These are phyloP conservation scores for Talaromyces adpressus DNA, from an alignment of 495 filamentous ascomycete genomes.

Conservation along the genomic window DNA sequence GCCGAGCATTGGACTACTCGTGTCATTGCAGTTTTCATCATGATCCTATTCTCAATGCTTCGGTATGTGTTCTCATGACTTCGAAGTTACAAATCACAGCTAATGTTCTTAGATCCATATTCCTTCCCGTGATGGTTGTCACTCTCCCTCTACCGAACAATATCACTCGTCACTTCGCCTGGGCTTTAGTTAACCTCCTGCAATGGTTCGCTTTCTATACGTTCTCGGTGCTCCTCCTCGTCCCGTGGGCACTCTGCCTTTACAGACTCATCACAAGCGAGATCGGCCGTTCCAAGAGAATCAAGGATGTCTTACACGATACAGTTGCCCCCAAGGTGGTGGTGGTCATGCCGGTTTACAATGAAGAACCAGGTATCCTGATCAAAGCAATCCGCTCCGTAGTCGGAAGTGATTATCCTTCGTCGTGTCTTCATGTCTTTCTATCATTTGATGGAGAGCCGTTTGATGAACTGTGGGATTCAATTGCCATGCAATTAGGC, in stretches of 20 bases:
- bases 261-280: constrained; percentile 83
- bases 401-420: constrained; percentile 90
- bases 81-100: not conserved
- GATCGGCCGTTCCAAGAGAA: constrained; percentile 70
- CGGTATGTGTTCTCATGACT: constrained; percentile 46
- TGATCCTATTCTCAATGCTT: constrained; percentile 61
- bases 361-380: constrained; percentile 81
- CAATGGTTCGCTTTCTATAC: constrained; percentile 97
- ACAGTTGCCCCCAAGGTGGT: constrained; percentile 87
- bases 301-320: constrained; percentile 82
- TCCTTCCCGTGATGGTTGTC: constrained; percentile 90
- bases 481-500: constrained; percentile 80
- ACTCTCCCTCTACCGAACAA: constrained; percentile 77
- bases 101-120: constrained; percentile 56
- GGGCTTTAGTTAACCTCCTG: constrained; percentile 55
- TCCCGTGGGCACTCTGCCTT: constrained; percentile 91
- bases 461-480: constrained; percentile 83
- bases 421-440: constrained; percentile 91
- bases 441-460: constrained; percentile 90
- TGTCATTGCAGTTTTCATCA: constrained; percentile 69
- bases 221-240: constrained; percentile 76
- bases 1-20: constrained; percentile 80
- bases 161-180: constrained; percentile 65
- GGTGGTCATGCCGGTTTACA: constrained; percentile 96
- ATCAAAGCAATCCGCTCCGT: constrained; percentile 87